Conservation (phyloP, 148 eudicot genomes). For the Heliamphora exappendiculata region DNA sequence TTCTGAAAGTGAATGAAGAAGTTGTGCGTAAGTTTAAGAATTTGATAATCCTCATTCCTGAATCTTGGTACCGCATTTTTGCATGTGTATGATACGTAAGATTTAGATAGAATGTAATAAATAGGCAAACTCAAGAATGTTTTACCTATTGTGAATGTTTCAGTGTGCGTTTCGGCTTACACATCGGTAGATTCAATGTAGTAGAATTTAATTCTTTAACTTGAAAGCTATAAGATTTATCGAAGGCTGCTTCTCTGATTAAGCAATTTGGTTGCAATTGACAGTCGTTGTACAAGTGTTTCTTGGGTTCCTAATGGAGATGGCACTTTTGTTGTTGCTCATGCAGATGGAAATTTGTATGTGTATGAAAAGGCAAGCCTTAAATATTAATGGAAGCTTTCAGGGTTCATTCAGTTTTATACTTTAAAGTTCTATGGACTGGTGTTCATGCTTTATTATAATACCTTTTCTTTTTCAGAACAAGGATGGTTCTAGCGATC, state of each 20-base stretch:
- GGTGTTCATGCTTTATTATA: neutral
- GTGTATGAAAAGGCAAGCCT: conserved; percentile 82
- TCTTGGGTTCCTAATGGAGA: conserved; percentile 84
- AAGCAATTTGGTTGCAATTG: conserved; percentile 3
- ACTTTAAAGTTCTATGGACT: neutral
- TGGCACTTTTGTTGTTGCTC: conserved; percentile 74
- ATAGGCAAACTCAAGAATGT: too few species aligned
- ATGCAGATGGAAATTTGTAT: conserved; percentile 84
- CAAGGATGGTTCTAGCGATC: conserved; percentile 80
- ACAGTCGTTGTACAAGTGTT: conserved; percentile 83
- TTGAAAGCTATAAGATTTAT: too few species aligned
- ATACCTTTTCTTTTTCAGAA: conserved; percentile 28
- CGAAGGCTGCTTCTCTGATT: neutral
- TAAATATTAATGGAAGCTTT: conserved; percentile 1
- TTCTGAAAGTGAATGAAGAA: too few species aligned
- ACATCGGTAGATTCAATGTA: too few species aligned
- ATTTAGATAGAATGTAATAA: neutral
- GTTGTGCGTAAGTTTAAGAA: too few species aligned
- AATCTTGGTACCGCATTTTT: too few species aligned
- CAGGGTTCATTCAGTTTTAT: neutral
- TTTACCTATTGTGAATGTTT: neutral
- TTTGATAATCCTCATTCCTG: too few species aligned
- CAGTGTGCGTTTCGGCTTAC: too few species aligned
- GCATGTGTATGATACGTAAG: neutral
- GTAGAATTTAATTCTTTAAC: too few species aligned